Evolutionary conservation across 2,329 filamentous ascomycete species (phyloP).

Genomic region (Colletotrichum sp.): DNA sequence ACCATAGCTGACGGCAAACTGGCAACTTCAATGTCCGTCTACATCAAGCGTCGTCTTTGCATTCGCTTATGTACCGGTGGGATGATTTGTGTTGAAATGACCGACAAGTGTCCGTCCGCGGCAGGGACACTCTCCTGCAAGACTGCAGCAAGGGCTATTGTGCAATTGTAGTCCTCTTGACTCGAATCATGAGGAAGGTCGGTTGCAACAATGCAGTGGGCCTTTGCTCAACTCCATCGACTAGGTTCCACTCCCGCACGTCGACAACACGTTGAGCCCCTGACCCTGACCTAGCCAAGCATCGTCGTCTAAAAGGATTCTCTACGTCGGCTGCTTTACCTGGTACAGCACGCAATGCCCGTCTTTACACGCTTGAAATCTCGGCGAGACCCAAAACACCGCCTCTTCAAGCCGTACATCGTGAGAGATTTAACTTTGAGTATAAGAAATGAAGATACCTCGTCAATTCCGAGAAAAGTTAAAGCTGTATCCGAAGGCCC

Average conservation of each 20-base stretch:
- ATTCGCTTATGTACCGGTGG: background rate
- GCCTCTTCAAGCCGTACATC: background rate
- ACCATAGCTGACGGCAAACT: background rate
- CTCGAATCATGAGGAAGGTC: background rate
- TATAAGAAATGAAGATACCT: background rate
- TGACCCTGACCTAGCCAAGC: constrained; percentile 1
- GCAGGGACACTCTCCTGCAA: background rate
- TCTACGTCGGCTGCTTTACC: background rate
- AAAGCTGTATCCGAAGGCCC: background rate
- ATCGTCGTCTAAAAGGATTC: background rate
- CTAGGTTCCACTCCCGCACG: background rate
- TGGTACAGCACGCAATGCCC: background rate
- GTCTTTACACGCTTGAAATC: background rate
- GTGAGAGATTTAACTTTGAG: background rate
- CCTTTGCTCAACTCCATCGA: background rate
- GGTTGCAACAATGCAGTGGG: background rate
- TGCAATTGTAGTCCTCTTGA: background rate
- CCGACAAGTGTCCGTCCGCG: background rate
- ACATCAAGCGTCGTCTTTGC: background rate
- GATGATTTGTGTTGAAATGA: background rate
- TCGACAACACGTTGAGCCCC: background rate
- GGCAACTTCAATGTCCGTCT: background rate
- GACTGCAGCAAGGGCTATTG: background rate
- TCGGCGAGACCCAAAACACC: background rate
- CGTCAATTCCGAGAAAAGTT: background rate